A percentile compares a stretch with the other conserved stretches of the same genome.
phyloP scores from a whole-genome alignment of 208 protist genomes.

The Crithidia brevicula region DNA sequence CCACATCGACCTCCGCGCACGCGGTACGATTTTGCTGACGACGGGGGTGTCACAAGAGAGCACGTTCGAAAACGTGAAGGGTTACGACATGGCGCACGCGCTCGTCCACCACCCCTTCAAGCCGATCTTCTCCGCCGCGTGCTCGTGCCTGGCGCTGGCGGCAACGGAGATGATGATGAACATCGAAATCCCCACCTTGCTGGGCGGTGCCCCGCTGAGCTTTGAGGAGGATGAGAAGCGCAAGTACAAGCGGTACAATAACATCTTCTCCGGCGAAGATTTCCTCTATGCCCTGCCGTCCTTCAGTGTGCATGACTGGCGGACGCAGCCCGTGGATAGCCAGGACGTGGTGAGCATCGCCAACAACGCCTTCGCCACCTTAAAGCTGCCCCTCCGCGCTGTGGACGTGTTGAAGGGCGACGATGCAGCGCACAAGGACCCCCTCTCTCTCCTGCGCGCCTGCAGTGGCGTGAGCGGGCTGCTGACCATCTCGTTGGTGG shows the following conservation, averaged over 20 bases:
- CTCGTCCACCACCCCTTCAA: slow-evolving; percentile 91
- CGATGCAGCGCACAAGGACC: slow-evolving; percentile 18
- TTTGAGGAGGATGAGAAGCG: slow-evolving; percentile 48
- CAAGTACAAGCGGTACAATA: slow-evolving; percentile 80
- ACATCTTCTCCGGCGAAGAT: slow-evolving; percentile 88
- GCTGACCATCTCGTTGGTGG: slow-evolving; percentile 74
- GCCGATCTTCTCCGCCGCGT: slow-evolving; percentile 79
- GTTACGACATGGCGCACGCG: slow-evolving; percentile 84
- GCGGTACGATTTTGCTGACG: slow-evolving; percentile 74
- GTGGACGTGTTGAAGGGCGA: slow-evolving; percentile 41
- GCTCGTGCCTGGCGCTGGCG: slow-evolving; percentile 82
- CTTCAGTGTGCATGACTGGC: slow-evolving; percentile 79
- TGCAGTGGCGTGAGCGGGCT: slow-evolving; percentile 63
- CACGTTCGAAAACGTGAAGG: slow-evolving; percentile 72
- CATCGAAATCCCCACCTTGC: slow-evolving; percentile 43
- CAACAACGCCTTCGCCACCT: slow-evolving; percentile 61
- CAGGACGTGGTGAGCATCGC: slow-evolving; percentile 56
- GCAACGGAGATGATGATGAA: slow-evolving; percentile 87
- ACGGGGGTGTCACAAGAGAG: slow-evolving; percentile 48
- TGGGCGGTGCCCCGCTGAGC: slow-evolving; percentile 49
- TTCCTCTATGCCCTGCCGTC: slow-evolving; percentile 76
- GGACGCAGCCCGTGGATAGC: slow-evolving; percentile 28
- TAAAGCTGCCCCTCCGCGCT: slow-evolving; percentile 74
- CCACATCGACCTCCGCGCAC: slow-evolving; percentile 52
- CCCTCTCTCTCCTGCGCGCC: slow-evolving; percentile 43